Base-by-base conservation (phyloP, 2,329 filamentous ascomycete genomes). In the Aureobasidium sp. region DNA sequence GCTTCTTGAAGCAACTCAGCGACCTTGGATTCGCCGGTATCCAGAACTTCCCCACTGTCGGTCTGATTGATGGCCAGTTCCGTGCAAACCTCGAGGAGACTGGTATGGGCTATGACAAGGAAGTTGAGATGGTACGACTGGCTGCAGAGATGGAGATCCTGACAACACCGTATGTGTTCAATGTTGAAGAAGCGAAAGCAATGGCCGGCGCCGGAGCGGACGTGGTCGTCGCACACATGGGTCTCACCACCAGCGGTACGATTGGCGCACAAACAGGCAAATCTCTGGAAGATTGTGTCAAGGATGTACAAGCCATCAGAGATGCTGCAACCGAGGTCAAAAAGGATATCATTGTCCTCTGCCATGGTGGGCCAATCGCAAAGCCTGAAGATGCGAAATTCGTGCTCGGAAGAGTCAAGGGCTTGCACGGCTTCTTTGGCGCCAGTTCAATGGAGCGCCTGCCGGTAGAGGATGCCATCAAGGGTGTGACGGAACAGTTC, bases 31-130 rank as follows among this genome's bases (percentile, higher is more conserved):
- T 90, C 65, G 81, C 82, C 1, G 87, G 87, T 1, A 79, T 89
- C 15, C 87, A 90, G 71, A 90, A 90, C 67, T 90, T 90, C 69
- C 87, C 87, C 1, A 89, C 87, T 0, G 86, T 89, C 1, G 87
- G 87, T 0, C 74, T 90, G 27, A 85, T 89, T 39, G 87, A 90
- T 70, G 86, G 86, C 1, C 78, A 78, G 13, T 89, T 90, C 69
- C 79, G 87, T 13, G 78, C 79, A 27, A 86, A 86, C 65, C 77
- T 90, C 1, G 87, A 90, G 69, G 86, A 89, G 71, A 89, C 86
- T 1, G 86, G 83, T 9, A 90, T 90, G 86, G 82, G 83, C 1
- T 90, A 85, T 68, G 81, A 79, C 16, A 74, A 79, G 8, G 87
- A 90, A 69, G 86, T 90, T 2, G 84, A 86, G 55, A 83, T 89